These are phyloP conservation scores for Isabelozyma heimii DNA, from an alignment of 805 yeast species.

Conservation along the genomic window DNA sequence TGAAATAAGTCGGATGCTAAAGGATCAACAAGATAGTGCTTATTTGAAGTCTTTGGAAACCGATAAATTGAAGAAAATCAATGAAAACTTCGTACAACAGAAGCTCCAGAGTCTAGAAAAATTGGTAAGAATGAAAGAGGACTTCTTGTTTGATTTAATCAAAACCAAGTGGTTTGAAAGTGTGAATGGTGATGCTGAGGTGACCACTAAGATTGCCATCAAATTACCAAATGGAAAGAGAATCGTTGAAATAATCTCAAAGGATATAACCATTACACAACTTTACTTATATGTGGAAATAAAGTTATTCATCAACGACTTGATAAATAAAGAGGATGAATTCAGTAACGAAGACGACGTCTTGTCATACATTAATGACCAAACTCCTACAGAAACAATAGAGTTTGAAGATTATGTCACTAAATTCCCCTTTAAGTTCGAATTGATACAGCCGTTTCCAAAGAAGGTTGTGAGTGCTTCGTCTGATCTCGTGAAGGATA, in stretches of 20 bases:
- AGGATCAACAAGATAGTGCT: constrained; percentile 43
- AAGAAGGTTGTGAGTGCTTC: constrained; percentile 23
- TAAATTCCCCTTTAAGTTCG: constrained; percentile 30
- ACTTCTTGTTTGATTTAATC: constrained; percentile 15
- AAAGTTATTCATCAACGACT: constrained; percentile 19
- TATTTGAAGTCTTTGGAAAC: constrained; percentile 39
- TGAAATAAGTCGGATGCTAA: constrained; percentile 35
- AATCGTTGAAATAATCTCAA: constrained; percentile 42
- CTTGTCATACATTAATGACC: constrained; percentile 3
- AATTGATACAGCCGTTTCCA: constrained; percentile 42
- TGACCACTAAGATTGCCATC: constrained; percentile 46
- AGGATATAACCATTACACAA: constrained; percentile 40
- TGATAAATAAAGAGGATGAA: constrained; percentile 1
- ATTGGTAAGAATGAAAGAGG: constrained; percentile 10
- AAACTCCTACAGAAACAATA: constrained; percentile 5
- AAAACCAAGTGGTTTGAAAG: constrained; percentile 10
- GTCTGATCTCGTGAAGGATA: constrained; percentile 10
- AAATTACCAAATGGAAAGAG: constrained; percentile 54
- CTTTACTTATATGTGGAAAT: constrained; percentile 51
- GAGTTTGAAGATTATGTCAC: constrained; percentile 18
- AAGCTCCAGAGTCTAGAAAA: constrained; percentile 3
- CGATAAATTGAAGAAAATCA: constrained; percentile 37
- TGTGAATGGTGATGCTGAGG: constrained; percentile 4
- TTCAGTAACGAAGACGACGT: constrained; percentile 14
- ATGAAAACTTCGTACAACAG: constrained; percentile 4